These are phyloP conservation scores for Lachancea cidri DNA, from an alignment of 805 yeast genomes.

Conservation along the genomic window DNA sequence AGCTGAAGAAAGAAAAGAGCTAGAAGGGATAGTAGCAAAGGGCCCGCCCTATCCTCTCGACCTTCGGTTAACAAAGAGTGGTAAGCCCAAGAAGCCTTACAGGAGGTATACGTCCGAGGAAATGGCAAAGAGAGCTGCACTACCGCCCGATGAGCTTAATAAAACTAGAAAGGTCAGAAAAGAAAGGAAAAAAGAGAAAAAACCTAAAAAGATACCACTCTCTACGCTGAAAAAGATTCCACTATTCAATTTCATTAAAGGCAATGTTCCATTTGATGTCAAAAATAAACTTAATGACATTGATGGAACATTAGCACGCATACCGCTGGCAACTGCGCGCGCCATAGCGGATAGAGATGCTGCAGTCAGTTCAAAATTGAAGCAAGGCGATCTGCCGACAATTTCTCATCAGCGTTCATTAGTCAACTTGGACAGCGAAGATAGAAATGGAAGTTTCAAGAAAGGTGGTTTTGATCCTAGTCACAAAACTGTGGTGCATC, in stretches of 20 bases:
- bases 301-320: constrained; percentile 18
- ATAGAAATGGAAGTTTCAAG: neutral
- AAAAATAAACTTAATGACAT: constrained; percentile 17
- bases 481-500: constrained; percentile 24
- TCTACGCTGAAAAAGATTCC: constrained; percentile 25
- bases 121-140: constrained; percentile 21
- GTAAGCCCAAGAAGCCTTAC: constrained; percentile 32
- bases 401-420: too few species aligned
- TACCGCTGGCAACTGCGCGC: constrained; percentile 4
- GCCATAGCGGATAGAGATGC: neutral
- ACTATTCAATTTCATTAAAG: constrained; percentile 21
- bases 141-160: constrained; percentile 16
- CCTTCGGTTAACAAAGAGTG: constrained; percentile 28
- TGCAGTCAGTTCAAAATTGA: neutral
- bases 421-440: too few species aligned
- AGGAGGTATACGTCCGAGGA: constrained; percentile 33
- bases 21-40: constrained; percentile 27
- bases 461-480: constrained; percentile 13
- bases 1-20: constrained; percentile 24
- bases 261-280: constrained; percentile 5
- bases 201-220: constrained; percentile 22
- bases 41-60: constrained; percentile 34
- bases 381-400: too few species aligned
- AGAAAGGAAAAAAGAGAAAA: constrained; percentile 16
- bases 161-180: constrained; percentile 19